These are phyloP conservation scores for Trichoderma atrobrunneum DNA, from an alignment of 2,329 filamentous ascomycete genomes.

Conservation along the genomic window DNA sequence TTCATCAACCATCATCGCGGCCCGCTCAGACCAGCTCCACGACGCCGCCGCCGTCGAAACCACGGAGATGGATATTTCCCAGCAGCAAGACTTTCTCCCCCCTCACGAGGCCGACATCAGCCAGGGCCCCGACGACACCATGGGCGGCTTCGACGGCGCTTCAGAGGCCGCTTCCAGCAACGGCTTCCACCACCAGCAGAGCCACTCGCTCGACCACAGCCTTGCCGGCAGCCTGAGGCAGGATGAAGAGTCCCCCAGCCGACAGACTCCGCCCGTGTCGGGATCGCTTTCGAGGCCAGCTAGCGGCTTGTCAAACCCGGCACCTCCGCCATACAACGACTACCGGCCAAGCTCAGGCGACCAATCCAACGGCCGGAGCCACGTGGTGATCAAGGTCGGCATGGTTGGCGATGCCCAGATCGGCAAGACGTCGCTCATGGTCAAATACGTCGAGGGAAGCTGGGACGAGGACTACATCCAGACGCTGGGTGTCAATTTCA, in stretches of 20 bases:
- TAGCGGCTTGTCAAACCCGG: slow-evolving; percentile 51
- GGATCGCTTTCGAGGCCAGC: slow-evolving; percentile 52
- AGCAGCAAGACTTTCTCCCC: slow-evolving; percentile 16
- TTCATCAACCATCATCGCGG: slow-evolving; percentile 41
- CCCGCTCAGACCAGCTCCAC: slow-evolving; percentile 23
- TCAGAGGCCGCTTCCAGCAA: slow-evolving; percentile 40
- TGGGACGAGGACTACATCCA: slow-evolving; percentile 99
- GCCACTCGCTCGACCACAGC: slow-evolving; percentile 51
- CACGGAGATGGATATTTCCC: slow-evolving; percentile 43
- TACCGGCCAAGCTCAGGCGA: slow-evolving; percentile 42
- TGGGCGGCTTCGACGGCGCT: slow-evolving; percentile 49
- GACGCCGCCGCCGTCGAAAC: slow-evolving; percentile 45
- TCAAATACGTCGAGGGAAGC: slow-evolving; percentile 98
- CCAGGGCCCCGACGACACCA: slow-evolving; percentile 42
- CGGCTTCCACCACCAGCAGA: slow-evolving; percentile 42
- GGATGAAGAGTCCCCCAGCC: slow-evolving; percentile 43
- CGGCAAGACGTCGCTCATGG: slow-evolving; percentile 98
- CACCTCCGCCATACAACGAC: slow-evolving; percentile 42
- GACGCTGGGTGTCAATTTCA: slow-evolving; percentile 97
- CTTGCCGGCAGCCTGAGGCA: slow-evolving; percentile 40
- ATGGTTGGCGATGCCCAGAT: slow-evolving; percentile 99
- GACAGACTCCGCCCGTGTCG: slow-evolving; percentile 48
- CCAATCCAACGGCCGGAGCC: slow-evolving; percentile 54
- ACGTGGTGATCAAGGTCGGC: slow-evolving; percentile 97
- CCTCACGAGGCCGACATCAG: slow-evolving; percentile 5